Evolutionary conservation across 2,329 filamentous ascomycete species (phyloP).

Genomic region (Xylariaceae sp.): DNA sequence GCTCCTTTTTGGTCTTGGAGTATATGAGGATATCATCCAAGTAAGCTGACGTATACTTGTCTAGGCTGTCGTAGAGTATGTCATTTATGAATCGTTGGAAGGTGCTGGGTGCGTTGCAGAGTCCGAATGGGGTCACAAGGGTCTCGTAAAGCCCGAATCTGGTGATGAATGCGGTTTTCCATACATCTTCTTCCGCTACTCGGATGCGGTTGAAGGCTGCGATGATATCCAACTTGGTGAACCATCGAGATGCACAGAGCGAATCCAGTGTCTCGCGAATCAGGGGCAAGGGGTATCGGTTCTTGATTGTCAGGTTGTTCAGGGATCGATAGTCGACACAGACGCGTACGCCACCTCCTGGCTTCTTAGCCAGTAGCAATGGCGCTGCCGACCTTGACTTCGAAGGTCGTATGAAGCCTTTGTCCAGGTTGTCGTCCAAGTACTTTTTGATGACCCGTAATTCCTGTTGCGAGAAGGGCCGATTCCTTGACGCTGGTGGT

Average conservation of each 20-base stretch:
- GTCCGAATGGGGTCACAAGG: conserved; percentile 24
- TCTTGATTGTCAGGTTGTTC: neutral
- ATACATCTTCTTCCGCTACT: conserved; percentile 20
- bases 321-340: conserved; percentile 3
- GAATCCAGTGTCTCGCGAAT: neutral
- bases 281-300: neutral
- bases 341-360: neutral
- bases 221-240: neutral
- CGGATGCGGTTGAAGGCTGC: conserved; percentile 10
- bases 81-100: conserved; percentile 22
- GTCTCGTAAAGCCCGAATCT: conserved; percentile 25
- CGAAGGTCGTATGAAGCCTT: no score
- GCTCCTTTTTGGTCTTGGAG: conserved; percentile 20
- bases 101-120: conserved; percentile 12
- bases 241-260: no score
- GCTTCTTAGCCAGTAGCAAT: neutral
- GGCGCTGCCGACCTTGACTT: neutral
- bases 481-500: no score
- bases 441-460: no score
- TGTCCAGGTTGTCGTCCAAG: no score
- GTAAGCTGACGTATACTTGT: no score
- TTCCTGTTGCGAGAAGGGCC: no score
- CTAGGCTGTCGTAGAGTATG: no score
- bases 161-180: conserved; percentile 25
- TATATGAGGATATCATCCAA: no score